Conservation (phyloP, 2,329 filamentous ascomycete genomes). For the Xylariaceae sp. region DNA sequence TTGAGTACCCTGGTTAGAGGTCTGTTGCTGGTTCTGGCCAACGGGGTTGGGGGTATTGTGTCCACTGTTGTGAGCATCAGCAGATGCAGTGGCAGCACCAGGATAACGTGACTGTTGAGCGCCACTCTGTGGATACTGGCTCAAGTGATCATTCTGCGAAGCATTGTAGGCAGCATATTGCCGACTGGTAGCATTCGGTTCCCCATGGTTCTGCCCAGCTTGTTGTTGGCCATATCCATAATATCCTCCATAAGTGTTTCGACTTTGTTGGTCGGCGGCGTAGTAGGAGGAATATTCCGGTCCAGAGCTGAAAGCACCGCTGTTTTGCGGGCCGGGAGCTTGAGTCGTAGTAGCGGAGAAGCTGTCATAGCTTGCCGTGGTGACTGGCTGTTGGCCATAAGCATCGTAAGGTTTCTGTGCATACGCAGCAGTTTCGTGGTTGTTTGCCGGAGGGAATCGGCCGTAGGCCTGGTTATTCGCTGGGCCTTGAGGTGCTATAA, state of each 20-base stretch:
- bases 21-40: conserved; percentile 48
- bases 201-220: conserved; percentile 66
- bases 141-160: conserved; percentile 59
- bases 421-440: conserved; percentile 58
- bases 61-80: conserved; percentile 78
- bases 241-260: conserved; percentile 76
- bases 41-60: conserved; percentile 86
- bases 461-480: conserved; percentile 62
- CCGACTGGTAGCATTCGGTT: conserved; percentile 66
- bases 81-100: conserved; percentile 47
- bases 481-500: conserved; percentile 50
- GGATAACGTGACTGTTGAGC: conserved; percentile 61
- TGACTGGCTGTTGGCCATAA: conserved; percentile 66
- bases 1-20: conserved; percentile 33
- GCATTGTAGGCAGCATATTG: conserved; percentile 71
- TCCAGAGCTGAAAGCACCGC: conserved; percentile 66
- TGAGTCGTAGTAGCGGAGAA: conserved; percentile 55
- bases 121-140: conserved; percentile 71
- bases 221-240: conserved; percentile 55
- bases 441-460: conserved; percentile 60
- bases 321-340: conserved; percentile 55
- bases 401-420: conserved; percentile 82
- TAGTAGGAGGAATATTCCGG: conserved; percentile 87
- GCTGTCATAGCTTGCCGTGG: conserved; percentile 51
- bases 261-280: conserved; percentile 70